Base-by-base conservation (phyloP, 352 stramenopile genomes). In the Pythium aquatile region DNA sequence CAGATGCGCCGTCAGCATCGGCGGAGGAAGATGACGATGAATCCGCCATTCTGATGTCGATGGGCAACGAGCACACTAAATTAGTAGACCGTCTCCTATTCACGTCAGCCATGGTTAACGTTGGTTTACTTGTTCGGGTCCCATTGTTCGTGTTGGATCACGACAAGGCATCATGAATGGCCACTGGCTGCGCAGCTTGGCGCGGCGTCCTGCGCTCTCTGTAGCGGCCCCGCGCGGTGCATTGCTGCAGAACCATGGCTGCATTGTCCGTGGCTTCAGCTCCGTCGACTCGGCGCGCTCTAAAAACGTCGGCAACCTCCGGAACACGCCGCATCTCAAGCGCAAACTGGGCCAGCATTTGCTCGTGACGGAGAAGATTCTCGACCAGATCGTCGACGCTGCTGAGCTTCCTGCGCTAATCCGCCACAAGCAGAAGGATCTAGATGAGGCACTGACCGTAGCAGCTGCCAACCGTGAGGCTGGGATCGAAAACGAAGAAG, bases 291-390 rank as follows among this genome's bases (percentile, higher is more conserved):
- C 30, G 2, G 28, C 13, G 61, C 29, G 59, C 5, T 26, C 66
- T 7, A 17, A 17, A n/a, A 71, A 89, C 54, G 78, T 89, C 13
- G 77, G 70, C 58, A 68, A 72, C 35, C 63, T 91, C 49, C 69
- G 73, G 52, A 74, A 72, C 51, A 91, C 81, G 52, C 83, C 83
- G 33, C 76, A 88, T 52, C 72, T 94, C 48, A 93, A 93, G 70
- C 85, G 85, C 63, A 91, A 92, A 61, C 69, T 96, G 20, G 87
- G 87, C 0, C 87, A 96, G 69, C 85, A 96, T 55, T 66, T 96
- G 58, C 76, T 96, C 13, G 71, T 93, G 13, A 87, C 74, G 55
- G 74, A 88, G 65, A 61, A 60, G 30, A 77, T 93, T 24, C 70
- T 94, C 57, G 57, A 73, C 52, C 66, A 83, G 55, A 94, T 91